A percentile compares a stretch with the other conserved stretches of the same genome.
Evolutionary conservation across 148 eudicot genomes (phyloP).

Genomic region (Oxyria digyna): DNA sequence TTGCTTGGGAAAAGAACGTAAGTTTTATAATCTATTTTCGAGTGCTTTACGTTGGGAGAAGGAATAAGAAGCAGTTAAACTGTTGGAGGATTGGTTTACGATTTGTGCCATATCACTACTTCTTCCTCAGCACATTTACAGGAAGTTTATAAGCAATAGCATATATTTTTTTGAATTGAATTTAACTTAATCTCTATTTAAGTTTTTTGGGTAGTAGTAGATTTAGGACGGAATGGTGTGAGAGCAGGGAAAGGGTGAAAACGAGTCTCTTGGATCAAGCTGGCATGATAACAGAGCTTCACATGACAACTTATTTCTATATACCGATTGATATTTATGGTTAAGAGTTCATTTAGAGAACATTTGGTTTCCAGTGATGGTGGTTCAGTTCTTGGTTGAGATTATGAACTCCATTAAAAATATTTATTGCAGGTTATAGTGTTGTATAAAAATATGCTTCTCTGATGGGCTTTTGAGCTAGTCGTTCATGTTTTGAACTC

Average conservation of each 20-base stretch:
- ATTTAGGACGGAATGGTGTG: background rate
- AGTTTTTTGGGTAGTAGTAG: background rate
- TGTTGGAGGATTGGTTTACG: background rate
- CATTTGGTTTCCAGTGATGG: background rate
- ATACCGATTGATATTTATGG: background rate
- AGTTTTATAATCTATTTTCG: background rate
- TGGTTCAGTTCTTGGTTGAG: background rate
- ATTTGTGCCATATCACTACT: too few relatives aligned
- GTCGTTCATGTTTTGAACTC: background rate
- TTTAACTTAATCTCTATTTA: too few relatives aligned
- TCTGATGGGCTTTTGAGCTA: background rate
- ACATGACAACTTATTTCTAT: background rate
- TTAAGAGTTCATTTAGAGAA: background rate
- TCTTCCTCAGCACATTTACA: too few relatives aligned
- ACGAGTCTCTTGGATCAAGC: background rate
- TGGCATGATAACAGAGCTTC: background rate
- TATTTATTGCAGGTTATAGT: background rate
- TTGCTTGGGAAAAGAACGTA: background rate
- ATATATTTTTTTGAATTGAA: too few relatives aligned
- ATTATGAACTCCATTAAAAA: background rate
- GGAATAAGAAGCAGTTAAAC: background rate
- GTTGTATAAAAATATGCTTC: background rate
- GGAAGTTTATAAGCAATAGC: too few relatives aligned
- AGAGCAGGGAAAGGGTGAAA: background rate
- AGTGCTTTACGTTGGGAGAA: background rate